These are phyloP conservation scores for Clonostachys chloroleuca DNA, from an alignment of 2,329 filamentous ascomycete genomes.

Conservation along the genomic window DNA sequence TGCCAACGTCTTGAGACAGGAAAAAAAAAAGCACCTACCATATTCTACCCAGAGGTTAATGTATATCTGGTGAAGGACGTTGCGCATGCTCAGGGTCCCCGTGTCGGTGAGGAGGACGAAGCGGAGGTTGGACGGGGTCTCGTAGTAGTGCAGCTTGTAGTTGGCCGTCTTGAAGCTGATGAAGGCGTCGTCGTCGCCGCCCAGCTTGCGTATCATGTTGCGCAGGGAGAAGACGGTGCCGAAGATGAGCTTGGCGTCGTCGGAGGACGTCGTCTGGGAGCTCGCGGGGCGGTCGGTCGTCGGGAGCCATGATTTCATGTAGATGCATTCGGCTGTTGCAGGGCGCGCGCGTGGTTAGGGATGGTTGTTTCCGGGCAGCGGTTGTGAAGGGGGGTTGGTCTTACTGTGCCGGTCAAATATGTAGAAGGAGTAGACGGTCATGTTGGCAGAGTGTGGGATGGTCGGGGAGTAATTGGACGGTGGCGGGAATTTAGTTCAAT, in stretches of 20 bases:
- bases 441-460: slow-evolving; percentile 31
- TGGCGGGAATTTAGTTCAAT: too few relatives aligned
- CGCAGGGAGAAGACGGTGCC: slow-evolving; percentile 93
- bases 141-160: slow-evolving; percentile 99
- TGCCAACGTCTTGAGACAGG: background rate
- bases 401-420: slow-evolving; percentile 98
- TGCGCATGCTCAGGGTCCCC: slow-evolving; percentile 82
- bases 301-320: slow-evolving; percentile 80
- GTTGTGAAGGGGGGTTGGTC: slow-evolving; percentile 13
- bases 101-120: slow-evolving; percentile 96
- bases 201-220: slow-evolving; percentile 95
- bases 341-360: too few relatives aligned
- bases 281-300: slow-evolving; percentile 35
- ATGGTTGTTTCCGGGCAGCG: too few relatives aligned
- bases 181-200: slow-evolving; percentile 91
- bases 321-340: slow-evolving; percentile 86
- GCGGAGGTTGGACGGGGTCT: slow-evolving; percentile 92
- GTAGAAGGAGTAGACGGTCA: slow-evolving; percentile 97
- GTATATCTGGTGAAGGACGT: slow-evolving; percentile 96
- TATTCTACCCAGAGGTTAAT: slow-evolving; percentile 98
- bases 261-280: slow-evolving; percentile 39
- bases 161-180: slow-evolving; percentile 88
- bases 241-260: slow-evolving; percentile 96
- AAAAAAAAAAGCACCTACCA: slow-evolving; percentile 44
- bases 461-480: too few relatives aligned